Evolutionary conservation across 352 stramenopile species (phyloP), one percentile per base, ranked within the genome.

Genomic region (Pythium monospermum): DNA sequence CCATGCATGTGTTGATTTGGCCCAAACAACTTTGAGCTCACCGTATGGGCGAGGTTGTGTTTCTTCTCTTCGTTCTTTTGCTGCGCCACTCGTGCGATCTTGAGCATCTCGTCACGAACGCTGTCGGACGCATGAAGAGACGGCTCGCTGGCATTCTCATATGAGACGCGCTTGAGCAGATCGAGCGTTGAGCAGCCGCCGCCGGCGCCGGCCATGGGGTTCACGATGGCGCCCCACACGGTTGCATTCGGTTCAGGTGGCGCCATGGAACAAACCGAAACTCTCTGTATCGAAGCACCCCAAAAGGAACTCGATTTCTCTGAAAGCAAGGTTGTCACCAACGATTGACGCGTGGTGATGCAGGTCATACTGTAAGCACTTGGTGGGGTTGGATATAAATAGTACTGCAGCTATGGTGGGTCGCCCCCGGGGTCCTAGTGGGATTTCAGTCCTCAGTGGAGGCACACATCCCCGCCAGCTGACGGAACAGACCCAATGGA

Each of bases 161-260:
- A 44, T n/a, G 56, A 53, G 32, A 67, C 49, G 1, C 65, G 58
- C 59, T 76, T 69, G 55, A 89, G 53, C 26, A 89, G 59, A 23
- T 89, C 78, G 42, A 89, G 66, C 22, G 78, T 85, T 23, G 78
- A 89, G 77, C 52, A 31, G 55, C 65, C n/a, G 54, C 63, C 57
- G 35, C 47, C 32, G 54, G 61, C 57, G 35, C 47, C 32, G 55
- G 55, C 31, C 40, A 45, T 25, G 50, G 46, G 46, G 68, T 73
- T 25, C 18, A 61, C 28, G 36, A 18, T 16, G 6, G 12, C 36
- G 8, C 19, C 61, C 22, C 30, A 49, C 54, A 15, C 53, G 54
- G 6, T 33, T 56, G 18, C 30, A 55, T 0, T 48, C 44, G 28
- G 21, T 35, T n/a, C n/a, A n/a, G n/a, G n/a, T n/a, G n/a, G n/a